Evolutionary conservation across 2,329 filamentous ascomycete genomes (phyloP).

Genomic region (Fusarium subtropicale): DNA sequence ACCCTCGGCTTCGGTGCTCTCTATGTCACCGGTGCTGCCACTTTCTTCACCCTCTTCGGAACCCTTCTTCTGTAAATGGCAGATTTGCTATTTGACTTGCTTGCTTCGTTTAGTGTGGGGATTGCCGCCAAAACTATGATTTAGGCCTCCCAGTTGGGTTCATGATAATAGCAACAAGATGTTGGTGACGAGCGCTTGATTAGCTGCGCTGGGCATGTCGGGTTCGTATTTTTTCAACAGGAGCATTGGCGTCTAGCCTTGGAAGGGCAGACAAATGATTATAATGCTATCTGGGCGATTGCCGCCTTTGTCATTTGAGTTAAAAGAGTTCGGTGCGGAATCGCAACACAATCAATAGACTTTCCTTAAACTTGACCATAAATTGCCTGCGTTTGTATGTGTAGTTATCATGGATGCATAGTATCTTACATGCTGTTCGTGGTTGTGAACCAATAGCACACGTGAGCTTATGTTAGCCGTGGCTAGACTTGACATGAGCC

Average conservation of each 20-base stretch:
- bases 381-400: not conserved
- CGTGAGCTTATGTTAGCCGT: constrained; percentile 19
- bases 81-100: constrained; percentile 9
- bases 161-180: constrained; percentile 39
- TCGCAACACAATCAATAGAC: constrained; percentile 42
- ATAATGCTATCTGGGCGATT: constrained; percentile 48
- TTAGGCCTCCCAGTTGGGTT: constrained; percentile 30
- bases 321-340: constrained; percentile 31
- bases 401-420: not conserved
- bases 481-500: constrained; percentile 32
- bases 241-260: constrained; percentile 46
- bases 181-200: constrained; percentile 36
- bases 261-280: constrained; percentile 45
- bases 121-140: constrained; percentile 14
- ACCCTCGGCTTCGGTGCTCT: constrained; percentile 50
- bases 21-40: constrained; percentile 51
- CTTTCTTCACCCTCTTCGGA: constrained; percentile 55
- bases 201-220: constrained; percentile 40
- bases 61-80: constrained; percentile 54
- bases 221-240: constrained; percentile 44
- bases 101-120: constrained; percentile 30
- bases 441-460: constrained; percentile 7
- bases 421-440: not conserved
- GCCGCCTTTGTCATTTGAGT: constrained; percentile 43
- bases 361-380: constrained; percentile 29